A percentile compares a stretch with the other conserved stretches of the same genome.
Conservation (phyloP, 2,329 filamentous ascomycete species). For the Aspergillus fumigatus region DNA sequence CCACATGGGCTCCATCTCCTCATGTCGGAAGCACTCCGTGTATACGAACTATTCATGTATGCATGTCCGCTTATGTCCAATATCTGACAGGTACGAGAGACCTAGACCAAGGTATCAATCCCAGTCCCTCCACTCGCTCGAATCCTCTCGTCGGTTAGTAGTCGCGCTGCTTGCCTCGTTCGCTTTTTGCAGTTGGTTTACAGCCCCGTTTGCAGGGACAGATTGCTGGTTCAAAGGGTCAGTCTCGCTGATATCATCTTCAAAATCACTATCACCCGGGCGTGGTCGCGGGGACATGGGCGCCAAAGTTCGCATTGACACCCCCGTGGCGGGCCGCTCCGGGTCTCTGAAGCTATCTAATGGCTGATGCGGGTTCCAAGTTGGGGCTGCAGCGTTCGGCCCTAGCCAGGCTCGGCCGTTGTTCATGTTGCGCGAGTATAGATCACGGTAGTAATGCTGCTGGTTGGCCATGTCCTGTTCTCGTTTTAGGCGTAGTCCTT, state of each 20-base stretch:
- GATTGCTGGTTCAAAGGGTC: constrained; percentile 14
- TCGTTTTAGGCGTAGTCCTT: constrained; percentile 25
- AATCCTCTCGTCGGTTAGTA: constrained; percentile 10
- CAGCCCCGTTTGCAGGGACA: background rate
- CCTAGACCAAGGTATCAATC: constrained; percentile 22
- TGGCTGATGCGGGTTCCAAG: constrained; percentile 18
- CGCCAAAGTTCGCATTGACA: constrained; percentile 41
- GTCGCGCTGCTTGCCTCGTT: background rate
- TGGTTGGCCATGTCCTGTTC: constrained; percentile 28
- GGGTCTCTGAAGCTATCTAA: constrained; percentile 14
- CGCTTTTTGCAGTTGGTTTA: background rate
- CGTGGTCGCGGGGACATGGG: constrained; percentile 36
- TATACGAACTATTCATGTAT: background rate
- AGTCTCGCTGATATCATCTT: constrained; percentile 24
- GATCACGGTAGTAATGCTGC: constrained; percentile 30
- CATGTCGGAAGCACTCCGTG: background rate
- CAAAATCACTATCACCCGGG: constrained; percentile 32
- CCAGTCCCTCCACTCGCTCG: constrained; percentile 40
- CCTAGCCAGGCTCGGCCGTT: constrained; percentile 27
- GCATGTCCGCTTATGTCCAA: background rate
- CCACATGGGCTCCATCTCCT: background rate
- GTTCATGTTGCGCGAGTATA: constrained; percentile 32
- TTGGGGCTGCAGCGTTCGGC: constrained; percentile 12
- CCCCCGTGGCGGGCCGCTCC: constrained; percentile 35
- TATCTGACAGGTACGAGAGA: background rate